Percentiles rank a stretch among this genome's conserved stretches.
phyloP scores from a whole-genome alignment of 495 filamentous ascomycete species.

The Collariella sp. region DNA sequence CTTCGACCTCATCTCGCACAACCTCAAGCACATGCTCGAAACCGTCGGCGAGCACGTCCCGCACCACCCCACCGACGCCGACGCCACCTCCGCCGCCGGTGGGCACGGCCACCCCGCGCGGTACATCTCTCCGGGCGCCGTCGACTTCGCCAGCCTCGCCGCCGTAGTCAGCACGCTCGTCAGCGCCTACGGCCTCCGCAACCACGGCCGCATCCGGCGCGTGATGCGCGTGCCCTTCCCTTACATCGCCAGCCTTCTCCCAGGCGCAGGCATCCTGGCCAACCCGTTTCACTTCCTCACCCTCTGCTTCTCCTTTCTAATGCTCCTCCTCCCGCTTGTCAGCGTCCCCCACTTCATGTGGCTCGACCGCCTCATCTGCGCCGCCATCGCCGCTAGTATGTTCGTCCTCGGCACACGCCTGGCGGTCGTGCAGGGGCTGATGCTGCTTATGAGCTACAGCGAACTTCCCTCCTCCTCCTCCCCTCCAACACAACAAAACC shows the following conservation, averaged over 20 bases:
- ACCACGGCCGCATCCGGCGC: conserved; percentile 88
- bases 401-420: conserved; percentile 73
- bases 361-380: conserved; percentile 74
- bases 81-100: conserved; percentile 12
- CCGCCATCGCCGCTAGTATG: conserved; percentile 75
- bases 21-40: conserved; percentile 77
- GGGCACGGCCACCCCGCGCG: conserved; percentile 10
- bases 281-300: conserved; percentile 95
- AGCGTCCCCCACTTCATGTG: conserved; percentile 63
- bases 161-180: conserved; percentile 84
- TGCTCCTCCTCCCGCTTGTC: conserved; percentile 77
- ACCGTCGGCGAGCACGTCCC: conserved; percentile 46
- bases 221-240: conserved; percentile 71
- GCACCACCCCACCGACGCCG: conserved; percentile 60
- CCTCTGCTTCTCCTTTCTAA: conserved; percentile 67
- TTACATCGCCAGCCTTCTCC: conserved; percentile 47
- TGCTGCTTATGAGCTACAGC: conserved; percentile 87
- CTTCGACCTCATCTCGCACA: conserved; percentile 87
- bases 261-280: conserved; percentile 55
- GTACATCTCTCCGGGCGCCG: conserved; percentile 55
- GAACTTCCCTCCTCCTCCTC: conserved; percentile 10
- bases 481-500: neutral
- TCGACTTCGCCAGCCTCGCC: conserved; percentile 75
- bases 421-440: conserved; percentile 74
- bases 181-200: conserved; percentile 77